phyloP scores from a whole-genome alignment of 1,284 basidiomycete species.

The Tremellales sp. region DNA sequence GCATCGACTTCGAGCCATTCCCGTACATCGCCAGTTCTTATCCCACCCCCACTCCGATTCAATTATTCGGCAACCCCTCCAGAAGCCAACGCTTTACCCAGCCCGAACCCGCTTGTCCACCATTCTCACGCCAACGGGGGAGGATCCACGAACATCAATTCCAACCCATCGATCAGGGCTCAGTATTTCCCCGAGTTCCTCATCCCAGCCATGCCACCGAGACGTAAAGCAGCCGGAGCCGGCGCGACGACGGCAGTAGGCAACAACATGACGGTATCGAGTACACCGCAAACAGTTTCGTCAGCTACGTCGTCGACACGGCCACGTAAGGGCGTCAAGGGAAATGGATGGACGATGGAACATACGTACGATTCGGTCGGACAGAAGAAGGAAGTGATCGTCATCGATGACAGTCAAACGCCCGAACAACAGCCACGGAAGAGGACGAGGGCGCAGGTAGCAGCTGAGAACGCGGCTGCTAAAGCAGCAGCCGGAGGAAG shows the following conservation, averaged over 20 bases:
- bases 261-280: slow-evolving; percentile 6
- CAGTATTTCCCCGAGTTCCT: neutral
- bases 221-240: slow-evolving; percentile 25
- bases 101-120: neutral
- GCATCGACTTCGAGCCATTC: slow-evolving; percentile 3
- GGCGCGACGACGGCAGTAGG: slow-evolving; percentile 5
- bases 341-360: slow-evolving; percentile 43
- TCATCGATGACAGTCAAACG: slow-evolving; percentile 39
- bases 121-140: no score
- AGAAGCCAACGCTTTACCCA: neutral
- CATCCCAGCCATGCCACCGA: slow-evolving; percentile 30
- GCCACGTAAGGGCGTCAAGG: slow-evolving; percentile 15
- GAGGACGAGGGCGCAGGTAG: slow-evolving; percentile 36
- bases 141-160: neutral
- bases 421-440: slow-evolving; percentile 32
- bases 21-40: slow-evolving; percentile 27
- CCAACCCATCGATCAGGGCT: neutral
- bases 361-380: slow-evolving; percentile 43
- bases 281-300: slow-evolving; percentile 12
- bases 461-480: slow-evolving; percentile 29
- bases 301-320: slow-evolving; percentile 11
- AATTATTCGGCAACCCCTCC: slow-evolving; percentile 39
- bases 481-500: slow-evolving; percentile 7
- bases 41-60: slow-evolving; percentile 42
- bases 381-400: slow-evolving; percentile 43